Conservation (phyloP, 306 rosid species). For the Mimosa bimucronata region DNA sequence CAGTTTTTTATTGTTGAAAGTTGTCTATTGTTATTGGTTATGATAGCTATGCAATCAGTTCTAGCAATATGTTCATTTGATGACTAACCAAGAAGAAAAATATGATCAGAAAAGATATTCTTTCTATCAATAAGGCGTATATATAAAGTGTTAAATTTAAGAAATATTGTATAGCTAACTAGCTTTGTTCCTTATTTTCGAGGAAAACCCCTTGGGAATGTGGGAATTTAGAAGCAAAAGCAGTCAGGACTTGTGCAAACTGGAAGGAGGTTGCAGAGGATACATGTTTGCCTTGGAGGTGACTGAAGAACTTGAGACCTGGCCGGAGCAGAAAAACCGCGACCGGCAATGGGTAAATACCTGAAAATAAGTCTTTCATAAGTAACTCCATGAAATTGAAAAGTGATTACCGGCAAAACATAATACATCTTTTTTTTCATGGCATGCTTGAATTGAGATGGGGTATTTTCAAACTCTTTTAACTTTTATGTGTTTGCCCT, state of each 20-base stretch:
- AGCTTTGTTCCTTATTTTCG: conserved; percentile 34
- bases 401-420: neutral
- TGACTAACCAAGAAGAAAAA: neutral
- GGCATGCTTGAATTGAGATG: conserved; percentile 13
- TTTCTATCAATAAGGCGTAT: neutral
- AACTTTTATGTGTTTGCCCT: conserved; percentile 25
- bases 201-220: conserved; percentile 77
- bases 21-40: conserved; percentile 6
- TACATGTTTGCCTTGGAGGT: conserved; percentile 92
- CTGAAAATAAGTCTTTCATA: conserved; percentile 6
- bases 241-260: conserved; percentile 54
- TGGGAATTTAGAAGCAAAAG: conserved; percentile 96
- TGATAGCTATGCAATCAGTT: conserved; percentile 6
- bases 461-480: neutral
- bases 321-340: conserved; percentile 80
- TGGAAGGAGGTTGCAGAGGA: conserved; percentile 81
- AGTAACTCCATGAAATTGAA: neutral
- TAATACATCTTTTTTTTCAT: neutral
- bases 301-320: conserved; percentile 69
- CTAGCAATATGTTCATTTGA: neutral
- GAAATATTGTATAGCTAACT: conserved; percentile 23
- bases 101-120: neutral
- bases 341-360: conserved; percentile 72
- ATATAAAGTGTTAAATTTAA: neutral
- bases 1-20: conserved; percentile 1